Evolutionary conservation across 352 stramenopile genomes (phyloP), one percentile per base, ranked within the genome.

Genomic region (Globisporangium alternatum): DNA sequence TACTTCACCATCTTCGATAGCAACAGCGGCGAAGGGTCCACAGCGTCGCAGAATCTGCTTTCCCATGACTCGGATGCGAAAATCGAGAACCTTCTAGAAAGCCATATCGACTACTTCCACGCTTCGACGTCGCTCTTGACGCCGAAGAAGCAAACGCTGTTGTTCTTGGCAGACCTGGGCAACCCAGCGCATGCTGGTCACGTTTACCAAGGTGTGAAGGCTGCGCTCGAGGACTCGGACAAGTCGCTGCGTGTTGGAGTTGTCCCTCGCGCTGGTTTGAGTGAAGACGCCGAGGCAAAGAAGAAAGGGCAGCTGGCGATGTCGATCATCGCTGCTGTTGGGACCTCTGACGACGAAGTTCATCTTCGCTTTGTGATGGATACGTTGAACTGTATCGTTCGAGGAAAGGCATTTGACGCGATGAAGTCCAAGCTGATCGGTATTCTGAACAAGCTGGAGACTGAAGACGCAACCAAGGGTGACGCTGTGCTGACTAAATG

Each of bases 111-210:
- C 33, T 91, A 89, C 56, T 62, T 91, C 17, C 82, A 93, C 66
- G 78, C 79, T 5, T 57, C 68, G 48, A 66, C 64, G 1, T 88
- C 85, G 6, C 67, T 80, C 12, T 37, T 65, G 22, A 41, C 78
- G 0, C 72, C 85, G 0, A 93, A 93, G 69, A 91, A 90, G 65
- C 81, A 93, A 41, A 88, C 83, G 0, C 45, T 93, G 31, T 75
- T 93, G 31, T 87, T 91, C 33, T 68, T 68, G 30, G 79, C 62
- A 1, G 70, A 91, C 64, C 65, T 93, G 3, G 75, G 74, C 25
- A 65, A 90, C 60, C 70, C 61, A 22, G 69, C 72, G 10, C 75
- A 90, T 55, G 83, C 81, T 33, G 71, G 60, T n/a, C 78, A 91
- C 69, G 78, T 75, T 0, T 85, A 82, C 39, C 63, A 75, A 22